Evolutionary conservation across 441 rosid genomes (phyloP).

Genomic region (Croton setiger): DNA sequence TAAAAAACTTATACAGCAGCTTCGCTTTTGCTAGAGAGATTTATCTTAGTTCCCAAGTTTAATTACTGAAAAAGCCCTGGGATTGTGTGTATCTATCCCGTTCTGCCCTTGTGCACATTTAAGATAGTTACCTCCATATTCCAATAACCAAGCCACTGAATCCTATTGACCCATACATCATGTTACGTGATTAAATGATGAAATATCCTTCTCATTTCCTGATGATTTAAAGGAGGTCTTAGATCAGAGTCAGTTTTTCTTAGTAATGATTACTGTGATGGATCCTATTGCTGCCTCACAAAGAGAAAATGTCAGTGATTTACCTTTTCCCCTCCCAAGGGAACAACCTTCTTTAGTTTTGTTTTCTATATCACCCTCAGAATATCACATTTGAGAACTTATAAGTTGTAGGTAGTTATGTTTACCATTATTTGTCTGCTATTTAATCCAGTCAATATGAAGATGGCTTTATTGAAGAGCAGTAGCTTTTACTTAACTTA

Average conservation of each 20-base stretch:
- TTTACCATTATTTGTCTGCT: background rate
- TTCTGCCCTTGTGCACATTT: no score
- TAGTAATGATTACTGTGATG: background rate
- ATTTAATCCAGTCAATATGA: background rate
- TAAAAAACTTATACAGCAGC: no score
- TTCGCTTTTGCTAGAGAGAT: no score
- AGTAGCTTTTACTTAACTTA: background rate
- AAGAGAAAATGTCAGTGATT: background rate
- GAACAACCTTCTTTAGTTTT: background rate
- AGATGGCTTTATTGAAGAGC: background rate
- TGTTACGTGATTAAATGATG: background rate
- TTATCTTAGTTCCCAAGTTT: no score
- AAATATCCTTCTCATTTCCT: background rate
- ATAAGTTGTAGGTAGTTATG: background rate
- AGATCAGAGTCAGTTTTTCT: background rate
- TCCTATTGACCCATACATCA: no score
- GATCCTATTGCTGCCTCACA: background rate
- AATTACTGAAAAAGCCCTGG: no score
- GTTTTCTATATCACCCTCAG: background rate
- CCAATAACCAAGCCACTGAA: no score
- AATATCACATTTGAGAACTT: background rate
- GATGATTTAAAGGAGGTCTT: background rate
- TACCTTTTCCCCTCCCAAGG: no score
- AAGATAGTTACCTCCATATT: no score
- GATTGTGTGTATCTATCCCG: no score